Conservation (phyloP, 2,329 filamentous ascomycete genomes). For the Spiromastix sp. region DNA sequence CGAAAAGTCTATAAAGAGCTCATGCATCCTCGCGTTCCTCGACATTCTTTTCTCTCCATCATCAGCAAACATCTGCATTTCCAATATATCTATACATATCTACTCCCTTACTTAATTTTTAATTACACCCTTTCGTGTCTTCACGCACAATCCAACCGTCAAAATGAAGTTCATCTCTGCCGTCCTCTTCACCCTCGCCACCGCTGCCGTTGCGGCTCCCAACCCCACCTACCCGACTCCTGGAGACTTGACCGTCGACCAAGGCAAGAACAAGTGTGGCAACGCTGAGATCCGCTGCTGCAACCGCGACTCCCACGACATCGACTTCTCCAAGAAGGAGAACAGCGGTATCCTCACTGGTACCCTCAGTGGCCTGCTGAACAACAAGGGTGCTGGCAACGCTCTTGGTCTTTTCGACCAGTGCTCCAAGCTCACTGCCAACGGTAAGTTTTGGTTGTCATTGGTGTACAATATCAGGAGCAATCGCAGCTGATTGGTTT, state of each 20-base stretch:
- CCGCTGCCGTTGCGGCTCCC: conserved; percentile 21
- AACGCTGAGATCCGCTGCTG: conserved; percentile 11
- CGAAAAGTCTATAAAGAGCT: conserved; percentile 10
- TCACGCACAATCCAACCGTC: conserved; percentile 1
- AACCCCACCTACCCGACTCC: conserved; percentile 4
- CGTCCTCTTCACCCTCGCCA: conserved; percentile 31
- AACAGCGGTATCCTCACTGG: conserved; percentile 23
- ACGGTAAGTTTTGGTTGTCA: too few relatives aligned
- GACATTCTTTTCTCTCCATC: conserved; percentile 6
- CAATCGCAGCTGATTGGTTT: too few relatives aligned
- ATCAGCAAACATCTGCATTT: conserved; percentile 10
- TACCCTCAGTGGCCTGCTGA: conserved; percentile 24
- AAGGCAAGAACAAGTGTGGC: conserved; percentile 9
- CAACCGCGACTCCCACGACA: conserved; percentile 28
- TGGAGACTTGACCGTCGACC: conserved; percentile 7
- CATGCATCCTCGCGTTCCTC: not conserved
- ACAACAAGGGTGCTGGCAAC: conserved; percentile 22
- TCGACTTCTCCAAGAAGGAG: conserved; percentile 26
- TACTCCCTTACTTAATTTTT: conserved; percentile 7
- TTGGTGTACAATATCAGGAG: too few relatives aligned
- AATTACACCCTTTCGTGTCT: conserved; percentile 9
- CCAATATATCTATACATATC: conserved; percentile 5
- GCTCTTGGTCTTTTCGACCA: conserved; percentile 30
- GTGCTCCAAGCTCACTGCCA: conserved; percentile 30
- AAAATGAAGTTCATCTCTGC: conserved; percentile 22